Evolutionary conservation across 108 stramenopile genomes (phyloP), one percentile per base, ranked within the genome.

Genomic region (Craspedostauros australis): DNA sequence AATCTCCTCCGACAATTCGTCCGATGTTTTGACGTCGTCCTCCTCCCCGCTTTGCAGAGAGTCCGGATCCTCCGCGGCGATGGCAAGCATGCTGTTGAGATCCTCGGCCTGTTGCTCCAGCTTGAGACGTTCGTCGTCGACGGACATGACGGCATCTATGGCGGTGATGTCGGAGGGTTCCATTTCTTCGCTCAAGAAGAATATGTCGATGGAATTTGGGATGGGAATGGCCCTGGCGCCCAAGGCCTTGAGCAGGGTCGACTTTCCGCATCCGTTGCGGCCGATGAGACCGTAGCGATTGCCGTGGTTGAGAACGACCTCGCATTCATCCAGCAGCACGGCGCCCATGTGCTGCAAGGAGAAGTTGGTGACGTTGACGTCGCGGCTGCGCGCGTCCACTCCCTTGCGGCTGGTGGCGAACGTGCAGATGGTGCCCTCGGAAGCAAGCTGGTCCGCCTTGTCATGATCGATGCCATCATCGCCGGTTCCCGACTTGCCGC

Each of bases 141-240:
- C 96, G 25, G 64, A 62, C 91, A 96, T 96, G 58, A 98, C 95
- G n/a, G 96, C 98, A 30, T 98, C 94, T 23, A 98, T 56, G 3
- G 99, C 99, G 8, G 96, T 89, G 25, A 97, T 52, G 56, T 89
- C 86, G 28, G 75, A 77, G 14, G 97, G 79, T 56, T 97, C 96
- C 23, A 97, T 71, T 72, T 98, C 99, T 68, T 96, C 90, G 54
- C 80, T 82, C 24, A 99, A 57, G 50, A 94, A 94, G 63, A 95
- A 99, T 31, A 93, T 86, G 66, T 99, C 97, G 64, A 98, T 97
- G 23, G 82, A 76, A 29, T 80, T 84, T 3, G 99, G 97, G 38
- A 98, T 95, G 27, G 99, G 99, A 11, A 98, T 57, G 26, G 92
- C 91, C 3, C 98, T 56, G 9, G 93, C 92, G 23, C 95, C 96